Base-by-base conservation (phyloP, 202 grass and related monocot species). In the Setaria viridis region DNA sequence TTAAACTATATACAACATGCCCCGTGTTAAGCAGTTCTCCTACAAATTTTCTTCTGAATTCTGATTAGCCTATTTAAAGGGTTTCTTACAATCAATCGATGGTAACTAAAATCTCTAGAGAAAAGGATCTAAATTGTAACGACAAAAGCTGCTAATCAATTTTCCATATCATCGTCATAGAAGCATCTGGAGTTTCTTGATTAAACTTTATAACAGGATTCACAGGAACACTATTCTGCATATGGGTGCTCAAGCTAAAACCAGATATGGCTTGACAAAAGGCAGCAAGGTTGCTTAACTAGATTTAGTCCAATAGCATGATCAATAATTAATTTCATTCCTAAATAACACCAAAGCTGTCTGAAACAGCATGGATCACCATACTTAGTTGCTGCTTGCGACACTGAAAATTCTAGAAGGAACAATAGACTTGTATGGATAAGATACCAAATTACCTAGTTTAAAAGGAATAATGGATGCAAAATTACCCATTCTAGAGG, bases 271-370 rank as follows among this genome's bases (percentile, higher is more conserved):
- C 25, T 39, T 20, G 21, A 45, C 37, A 47, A 78, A 73, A 30
- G 29, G 29, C 64, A 80, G 49, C 34, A 55, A 70, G 13, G 12
- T 85, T 71, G 47, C 13, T 76, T 30, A 56, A 69, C 46, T 42
- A 73, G 39, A 21, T 69, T 80, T 25, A 43, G 37, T 58, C 41
- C 21, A 51, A 20, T 53, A 81, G 13, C 41, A 80, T 59, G 56
- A 85, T 43, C 19, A 76, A 16, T 2, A 49, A 67, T 17, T 84
- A 2, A 60, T 48, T 89, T 53, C 7, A 60, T 85, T 85, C 17
- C 17, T 53, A 60, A 51, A 37, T 68, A 25, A 25, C 16, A 69
- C 33, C 14, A 30, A 0, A 0, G 67, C 29, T 17, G 34, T 88
- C 29, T 74, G 62, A 54, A 55, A 78, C 8, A n/a, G 66, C 63